Evolutionary conservation across 495 filamentous ascomycete species (phyloP), one percentile per base, ranked within the genome.

Genomic region (Parachaetomium inaequale): DNA sequence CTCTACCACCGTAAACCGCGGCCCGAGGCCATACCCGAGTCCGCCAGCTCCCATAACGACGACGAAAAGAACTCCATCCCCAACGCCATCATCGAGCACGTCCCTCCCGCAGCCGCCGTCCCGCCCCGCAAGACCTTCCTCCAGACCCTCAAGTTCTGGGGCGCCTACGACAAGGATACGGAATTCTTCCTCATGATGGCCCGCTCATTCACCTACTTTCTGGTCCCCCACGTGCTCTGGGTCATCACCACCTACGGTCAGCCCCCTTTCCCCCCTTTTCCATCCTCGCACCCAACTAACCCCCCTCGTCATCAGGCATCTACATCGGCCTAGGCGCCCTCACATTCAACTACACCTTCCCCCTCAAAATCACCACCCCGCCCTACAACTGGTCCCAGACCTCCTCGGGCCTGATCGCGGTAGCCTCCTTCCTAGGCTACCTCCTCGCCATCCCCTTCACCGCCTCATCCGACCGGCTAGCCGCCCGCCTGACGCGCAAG

Each of bases 271-370:
- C 19, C 19, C 50, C 47, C 15, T 11, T 36, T 47, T 12, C 42
- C 4, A 3, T 42, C 23, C n/a, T 36, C n/a, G n/a, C n/a, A n/a
- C n/a, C n/a, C n/a, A 19, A 59, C 59, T 67, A 58, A 67, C 46
- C 2, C 47, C 47, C n/a, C 15, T 5, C 19, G 10, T 17, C n/a
- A 55, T 19, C 51, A 78, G 79, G 79, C 11, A 77, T 83, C 29
- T 82, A 81, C 62, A 86, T 86, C 72, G 84, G 84, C 42, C 76
- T 86, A 31, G 79, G 82, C 23, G 83, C 81, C 0, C 70, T 86
- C 32, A 74, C 82, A 28, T 84, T 85, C 73, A 84, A 83, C 65
- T 85, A 80, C 72, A 85, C 81, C 40, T 86, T 85, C 69, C 84
- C 84, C 1, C 68, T 85, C 31, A 75, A 81, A 26, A 85, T 86